Evolutionary conservation across 164 flowering plant genomes (phyloP).

Genomic region (Taxillus chinensis): DNA sequence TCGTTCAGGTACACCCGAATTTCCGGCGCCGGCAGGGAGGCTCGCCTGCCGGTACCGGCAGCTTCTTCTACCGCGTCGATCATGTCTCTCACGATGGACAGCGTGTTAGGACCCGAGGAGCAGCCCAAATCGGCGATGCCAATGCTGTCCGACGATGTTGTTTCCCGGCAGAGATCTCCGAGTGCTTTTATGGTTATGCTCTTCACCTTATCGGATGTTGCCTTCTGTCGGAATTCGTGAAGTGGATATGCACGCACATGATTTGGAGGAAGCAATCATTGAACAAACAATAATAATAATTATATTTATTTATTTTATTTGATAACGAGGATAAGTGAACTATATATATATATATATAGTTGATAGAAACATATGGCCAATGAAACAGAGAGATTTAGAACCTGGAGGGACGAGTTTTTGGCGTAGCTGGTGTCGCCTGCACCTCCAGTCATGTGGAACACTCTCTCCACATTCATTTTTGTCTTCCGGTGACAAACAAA

Average conservation of each 20-base stretch:
- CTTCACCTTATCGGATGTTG: conserved; percentile 52
- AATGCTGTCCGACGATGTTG: conserved; percentile 29
- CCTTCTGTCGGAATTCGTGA: conserved; percentile 34
- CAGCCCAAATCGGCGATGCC: conserved; percentile 83
- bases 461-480: conserved; percentile 60
- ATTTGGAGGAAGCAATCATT: not conserved
- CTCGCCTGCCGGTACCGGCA: conserved; percentile 8
- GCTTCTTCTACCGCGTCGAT: conserved; percentile 30
- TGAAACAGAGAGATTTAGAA: not conserved
- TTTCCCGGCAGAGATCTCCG: conserved; percentile 24
- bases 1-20: conserved; percentile 62
- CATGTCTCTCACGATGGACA: conserved; percentile 39
- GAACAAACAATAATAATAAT: not conserved
- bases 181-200: conserved; percentile 45
- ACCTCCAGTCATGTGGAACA: conserved; percentile 81
- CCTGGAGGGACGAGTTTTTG: conserved; percentile 68
- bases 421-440: conserved; percentile 68
- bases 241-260: not conserved
- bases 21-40: conserved; percentile 27
- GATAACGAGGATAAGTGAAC: not conserved
- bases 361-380: conserved; percentile 1
- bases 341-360: not conserved
- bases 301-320: not conserved
- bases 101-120: conserved; percentile 74
- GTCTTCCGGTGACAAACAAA: no score